phyloP scores from a whole-genome alignment of 352 stramenopile species.

The Globisporangium parvum region DNA sequence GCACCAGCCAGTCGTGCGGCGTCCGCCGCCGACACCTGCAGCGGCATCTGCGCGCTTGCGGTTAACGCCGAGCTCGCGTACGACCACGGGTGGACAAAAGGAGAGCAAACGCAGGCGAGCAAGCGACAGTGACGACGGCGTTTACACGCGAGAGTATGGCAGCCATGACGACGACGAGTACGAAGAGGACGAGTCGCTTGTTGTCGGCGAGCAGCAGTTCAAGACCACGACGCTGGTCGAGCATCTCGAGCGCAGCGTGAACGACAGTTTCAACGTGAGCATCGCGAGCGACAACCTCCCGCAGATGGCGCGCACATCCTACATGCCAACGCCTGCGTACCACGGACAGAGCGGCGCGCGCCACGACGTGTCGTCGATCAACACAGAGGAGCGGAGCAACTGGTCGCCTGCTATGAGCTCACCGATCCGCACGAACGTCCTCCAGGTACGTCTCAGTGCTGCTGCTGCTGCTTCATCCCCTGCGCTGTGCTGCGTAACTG shows the following conservation, averaged over 20 bases:
- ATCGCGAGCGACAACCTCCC: conserved; percentile 59
- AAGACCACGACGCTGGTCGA: conserved; percentile 67
- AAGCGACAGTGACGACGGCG: conserved; percentile 9
- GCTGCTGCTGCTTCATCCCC: background rate
- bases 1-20: conserved; percentile 33
- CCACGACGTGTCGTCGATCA: conserved; percentile 37
- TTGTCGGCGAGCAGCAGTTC: conserved; percentile 51
- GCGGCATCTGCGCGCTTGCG: conserved; percentile 19
- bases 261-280: conserved; percentile 56
- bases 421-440: conserved; percentile 37
- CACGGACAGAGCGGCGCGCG: conserved; percentile 17
- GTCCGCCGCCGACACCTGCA: conserved; percentile 35
- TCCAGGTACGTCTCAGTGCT: conserved; percentile 26
- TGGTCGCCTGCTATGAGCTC: conserved; percentile 59
- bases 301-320: conserved; percentile 58
- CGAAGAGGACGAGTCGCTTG: conserved; percentile 32
- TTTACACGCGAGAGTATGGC: conserved; percentile 19
- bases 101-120: conserved; percentile 1
- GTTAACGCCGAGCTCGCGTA: conserved; percentile 16
- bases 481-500: background rate
- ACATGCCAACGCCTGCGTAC: conserved; percentile 37
- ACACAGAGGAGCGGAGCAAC: conserved; percentile 34
- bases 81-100: background rate
- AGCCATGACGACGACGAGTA: conserved; percentile 17
- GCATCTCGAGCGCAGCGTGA: conserved; percentile 23